Evolutionary conservation across 805 yeast genomes (phyloP).

Genomic region (Metschnikowia borealis): DNA sequence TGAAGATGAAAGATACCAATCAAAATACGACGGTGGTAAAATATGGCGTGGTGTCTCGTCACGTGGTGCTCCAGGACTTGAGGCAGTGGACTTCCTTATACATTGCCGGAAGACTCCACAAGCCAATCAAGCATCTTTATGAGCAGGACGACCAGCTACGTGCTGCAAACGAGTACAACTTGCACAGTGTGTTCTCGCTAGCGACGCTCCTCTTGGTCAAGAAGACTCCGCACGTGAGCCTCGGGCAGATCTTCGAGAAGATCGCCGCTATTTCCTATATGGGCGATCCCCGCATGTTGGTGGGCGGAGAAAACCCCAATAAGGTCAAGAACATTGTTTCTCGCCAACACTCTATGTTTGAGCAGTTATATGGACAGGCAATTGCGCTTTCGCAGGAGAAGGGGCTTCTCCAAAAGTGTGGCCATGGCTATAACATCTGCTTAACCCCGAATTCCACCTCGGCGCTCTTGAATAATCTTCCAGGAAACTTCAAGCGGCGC

Average conservation of each 20-base stretch:
- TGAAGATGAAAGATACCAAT: constrained; percentile 47
- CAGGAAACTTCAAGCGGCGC: constrained; percentile 10
- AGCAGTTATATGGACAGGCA: constrained; percentile 69
- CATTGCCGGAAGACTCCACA: constrained; percentile 88
- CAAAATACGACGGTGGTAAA: constrained; percentile 48
- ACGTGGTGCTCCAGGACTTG: constrained; percentile 61
- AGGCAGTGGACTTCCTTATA: constrained; percentile 84
- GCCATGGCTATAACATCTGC: neutral
- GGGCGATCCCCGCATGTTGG: constrained; percentile 83
- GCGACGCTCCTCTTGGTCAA: constrained; percentile 59
- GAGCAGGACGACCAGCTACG: constrained; percentile 52
- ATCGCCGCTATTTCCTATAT: constrained; percentile 78
- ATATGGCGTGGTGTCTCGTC: constrained; percentile 78
- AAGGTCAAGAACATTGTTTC: constrained; percentile 82
- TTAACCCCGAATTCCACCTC: constrained; percentile 4
- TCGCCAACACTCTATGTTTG: constrained; percentile 69
- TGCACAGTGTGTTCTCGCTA: constrained; percentile 71
- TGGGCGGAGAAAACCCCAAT: constrained; percentile 90
- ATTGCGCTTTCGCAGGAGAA: constrained; percentile 19
- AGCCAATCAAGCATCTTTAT: constrained; percentile 77
- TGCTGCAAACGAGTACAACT: constrained; percentile 68
- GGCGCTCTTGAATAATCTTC: constrained; percentile 8
- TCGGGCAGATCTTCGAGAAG: constrained; percentile 53
- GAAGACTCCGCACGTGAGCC: constrained; percentile 28
- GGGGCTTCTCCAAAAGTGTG: neutral